phyloP scores from a whole-genome alignment of 371 early-diverging fungal genomes.

The Mucor piriformis region DNA sequence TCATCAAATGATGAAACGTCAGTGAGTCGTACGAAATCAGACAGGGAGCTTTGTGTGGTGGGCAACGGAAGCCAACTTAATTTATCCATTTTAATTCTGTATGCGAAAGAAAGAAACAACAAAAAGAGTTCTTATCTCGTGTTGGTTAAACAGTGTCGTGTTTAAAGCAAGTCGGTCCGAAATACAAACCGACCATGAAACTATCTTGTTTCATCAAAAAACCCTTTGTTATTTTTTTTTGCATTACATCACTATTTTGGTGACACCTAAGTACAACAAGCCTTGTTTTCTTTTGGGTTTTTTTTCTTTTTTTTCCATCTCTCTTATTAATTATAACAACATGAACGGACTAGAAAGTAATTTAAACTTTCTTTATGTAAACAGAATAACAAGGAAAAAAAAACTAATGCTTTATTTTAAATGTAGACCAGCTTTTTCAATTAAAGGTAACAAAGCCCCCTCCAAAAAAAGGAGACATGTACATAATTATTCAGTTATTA shows the following conservation, averaged over 20 bases:
- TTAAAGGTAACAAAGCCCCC: too few relatives aligned
- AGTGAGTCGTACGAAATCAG: not conserved
- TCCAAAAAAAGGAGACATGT: not conserved
- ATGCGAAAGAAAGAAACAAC: not conserved
- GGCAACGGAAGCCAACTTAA: conserved; percentile 16
- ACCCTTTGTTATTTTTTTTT: too few relatives aligned
- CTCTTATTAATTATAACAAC: not conserved
- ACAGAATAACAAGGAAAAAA: not conserved
- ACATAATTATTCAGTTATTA: not conserved
- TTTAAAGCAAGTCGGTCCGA: too few relatives aligned
- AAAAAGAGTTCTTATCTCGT: not conserved
- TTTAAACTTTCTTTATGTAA: not conserved
- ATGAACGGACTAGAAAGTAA: conserved; percentile 39
- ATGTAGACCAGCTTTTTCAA: conserved; percentile 68
- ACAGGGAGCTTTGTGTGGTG: not conserved
- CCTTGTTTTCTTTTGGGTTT: not conserved
- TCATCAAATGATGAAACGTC: conserved; percentile 22
- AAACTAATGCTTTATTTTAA: conserved; percentile 1
- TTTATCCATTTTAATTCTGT: not conserved
- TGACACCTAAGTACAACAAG: not conserved
- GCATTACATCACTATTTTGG: not conserved
- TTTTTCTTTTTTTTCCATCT: not conserved
- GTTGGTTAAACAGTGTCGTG: too few relatives aligned
- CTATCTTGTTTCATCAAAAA: too few relatives aligned
- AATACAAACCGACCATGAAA: too few relatives aligned